phyloP scores from a whole-genome alignment of 2,329 filamentous ascomycete species.

The Botrytis fragariae region DNA sequence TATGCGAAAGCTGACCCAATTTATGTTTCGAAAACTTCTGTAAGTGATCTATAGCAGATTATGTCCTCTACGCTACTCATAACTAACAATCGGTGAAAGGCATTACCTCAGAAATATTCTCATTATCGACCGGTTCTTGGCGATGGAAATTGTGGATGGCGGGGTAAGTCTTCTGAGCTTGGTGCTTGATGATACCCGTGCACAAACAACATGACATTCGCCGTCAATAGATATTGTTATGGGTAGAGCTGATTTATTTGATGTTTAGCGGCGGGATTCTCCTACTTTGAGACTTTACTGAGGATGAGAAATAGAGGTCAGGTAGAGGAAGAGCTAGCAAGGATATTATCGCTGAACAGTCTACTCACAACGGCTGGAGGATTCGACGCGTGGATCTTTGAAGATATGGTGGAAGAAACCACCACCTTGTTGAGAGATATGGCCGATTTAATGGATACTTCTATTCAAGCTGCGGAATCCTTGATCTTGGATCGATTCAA shows the following conservation, averaged over 20 bases:
- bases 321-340: conserved; percentile 67
- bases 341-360: conserved; percentile 69
- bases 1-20: conserved; percentile 85
- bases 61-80: conserved; percentile 14
- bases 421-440: conserved; percentile 65
- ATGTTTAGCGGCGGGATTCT: conserved; percentile 77
- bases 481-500: conserved; percentile 70
- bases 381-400: conserved; percentile 66
- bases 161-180: conserved; percentile 64
- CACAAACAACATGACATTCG: conserved; percentile 13
- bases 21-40: conserved; percentile 83
- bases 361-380: conserved; percentile 71
- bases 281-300: conserved; percentile 85
- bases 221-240: conserved; percentile 5
- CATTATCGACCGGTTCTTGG: conserved; percentile 85
- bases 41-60: conserved; percentile 47
- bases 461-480: conserved; percentile 49
- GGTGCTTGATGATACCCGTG: conserved; percentile 20
- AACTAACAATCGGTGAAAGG: conserved; percentile 46
- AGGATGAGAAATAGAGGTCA: conserved; percentile 61
- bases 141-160: conserved; percentile 96
- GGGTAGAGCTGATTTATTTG: conserved; percentile 25
- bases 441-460: conserved; percentile 50
- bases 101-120: conserved; percentile 78
- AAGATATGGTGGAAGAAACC: conserved; percentile 80